These are phyloP conservation scores for Aspergillus carbonarius DNA, from an alignment of 2,329 filamentous ascomycete genomes.

Conservation along the genomic window DNA sequence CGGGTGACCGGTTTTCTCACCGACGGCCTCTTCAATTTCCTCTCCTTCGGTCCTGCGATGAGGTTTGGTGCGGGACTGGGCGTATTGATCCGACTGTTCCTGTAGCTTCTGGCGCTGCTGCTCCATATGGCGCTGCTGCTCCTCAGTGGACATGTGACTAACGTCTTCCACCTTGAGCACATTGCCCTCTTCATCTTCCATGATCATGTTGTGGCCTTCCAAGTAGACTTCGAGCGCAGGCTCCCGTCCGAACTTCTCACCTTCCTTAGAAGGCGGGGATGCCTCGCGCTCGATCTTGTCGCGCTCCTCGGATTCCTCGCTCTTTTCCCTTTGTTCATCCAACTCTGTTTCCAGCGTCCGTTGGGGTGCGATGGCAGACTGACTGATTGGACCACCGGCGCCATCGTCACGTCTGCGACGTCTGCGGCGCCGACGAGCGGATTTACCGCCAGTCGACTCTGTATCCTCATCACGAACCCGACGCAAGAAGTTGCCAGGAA, in stretches of 20 bases:
- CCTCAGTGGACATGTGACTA: slow-evolving; percentile 50
- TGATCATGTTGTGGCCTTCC: slow-evolving; percentile 74
- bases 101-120: slow-evolving; percentile 54
- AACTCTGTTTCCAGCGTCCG: slow-evolving; percentile 37
- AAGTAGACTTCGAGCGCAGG: slow-evolving; percentile 68
- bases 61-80: slow-evolving; percentile 47
- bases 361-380: slow-evolving; percentile 82
- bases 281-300: slow-evolving; percentile 37
- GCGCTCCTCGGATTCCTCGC: slow-evolving; percentile 29
- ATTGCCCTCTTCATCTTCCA: slow-evolving; percentile 85
- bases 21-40: slow-evolving; percentile 41
- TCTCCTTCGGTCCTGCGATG: slow-evolving; percentile 47
- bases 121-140: slow-evolving; percentile 59
- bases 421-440: slow-evolving; percentile 52
- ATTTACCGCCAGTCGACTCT: slow-evolving; percentile 55
- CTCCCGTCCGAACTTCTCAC: slow-evolving; percentile 35
- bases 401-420: slow-evolving; percentile 68
- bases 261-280: slow-evolving; percentile 37
- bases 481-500: slow-evolving; percentile 75
- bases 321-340: slow-evolving; percentile 24
- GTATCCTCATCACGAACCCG: slow-evolving; percentile 74
- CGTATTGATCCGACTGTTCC: slow-evolving; percentile 43
- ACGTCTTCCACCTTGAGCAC: slow-evolving; percentile 67
- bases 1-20: slow-evolving; percentile 35
- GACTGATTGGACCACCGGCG: slow-evolving; percentile 81